Evolutionary conservation across 1,284 basidiomycete genomes (phyloP).

Genomic region (Boletus chippewaensis): DNA sequence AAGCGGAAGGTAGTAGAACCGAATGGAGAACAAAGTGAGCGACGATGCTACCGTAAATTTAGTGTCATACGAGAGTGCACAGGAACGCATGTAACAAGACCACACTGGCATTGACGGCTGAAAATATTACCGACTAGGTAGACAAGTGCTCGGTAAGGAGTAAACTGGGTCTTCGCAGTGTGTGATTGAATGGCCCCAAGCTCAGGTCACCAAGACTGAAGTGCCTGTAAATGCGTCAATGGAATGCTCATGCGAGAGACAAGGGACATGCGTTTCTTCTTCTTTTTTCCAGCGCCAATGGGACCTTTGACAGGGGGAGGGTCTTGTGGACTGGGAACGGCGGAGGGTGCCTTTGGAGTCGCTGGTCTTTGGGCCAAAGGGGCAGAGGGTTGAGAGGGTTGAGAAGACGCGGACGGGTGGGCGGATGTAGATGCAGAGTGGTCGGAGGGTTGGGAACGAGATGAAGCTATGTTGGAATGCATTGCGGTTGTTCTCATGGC

Average conservation of each 20-base stretch:
- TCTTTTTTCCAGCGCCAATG: constrained; percentile 59
- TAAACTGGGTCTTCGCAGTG: too few species aligned
- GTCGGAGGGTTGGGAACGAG: constrained; percentile 28
- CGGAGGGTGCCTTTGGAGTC: constrained; percentile 39
- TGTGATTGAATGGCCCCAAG: not conserved
- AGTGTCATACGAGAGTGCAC: constrained; percentile 1
- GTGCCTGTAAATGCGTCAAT: constrained; percentile 20
- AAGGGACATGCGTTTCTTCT: constrained; percentile 33
- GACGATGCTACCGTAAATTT: not conserved
- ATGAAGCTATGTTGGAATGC: constrained; percentile 52
- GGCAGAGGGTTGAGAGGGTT: constrained; percentile 46
- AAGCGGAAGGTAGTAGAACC: constrained; percentile 20
- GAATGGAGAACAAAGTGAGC: not conserved
- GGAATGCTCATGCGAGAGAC: not conserved
- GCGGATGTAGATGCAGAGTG: constrained; percentile 31
- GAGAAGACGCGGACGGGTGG: constrained; percentile 34
- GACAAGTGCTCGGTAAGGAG: not conserved
- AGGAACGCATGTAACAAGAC: constrained; percentile 2
- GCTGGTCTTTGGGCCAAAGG: constrained; percentile 40
- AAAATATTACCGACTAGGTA: not conserved
- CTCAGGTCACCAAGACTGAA: constrained; percentile 25
- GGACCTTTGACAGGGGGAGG: constrained; percentile 38
- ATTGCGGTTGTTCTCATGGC: constrained; percentile 71
- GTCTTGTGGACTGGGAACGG: constrained; percentile 40
- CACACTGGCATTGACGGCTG: not conserved